Base-by-base conservation (phyloP, 108 stramenopile genomes). In the Stephanodiscus triporus region DNA sequence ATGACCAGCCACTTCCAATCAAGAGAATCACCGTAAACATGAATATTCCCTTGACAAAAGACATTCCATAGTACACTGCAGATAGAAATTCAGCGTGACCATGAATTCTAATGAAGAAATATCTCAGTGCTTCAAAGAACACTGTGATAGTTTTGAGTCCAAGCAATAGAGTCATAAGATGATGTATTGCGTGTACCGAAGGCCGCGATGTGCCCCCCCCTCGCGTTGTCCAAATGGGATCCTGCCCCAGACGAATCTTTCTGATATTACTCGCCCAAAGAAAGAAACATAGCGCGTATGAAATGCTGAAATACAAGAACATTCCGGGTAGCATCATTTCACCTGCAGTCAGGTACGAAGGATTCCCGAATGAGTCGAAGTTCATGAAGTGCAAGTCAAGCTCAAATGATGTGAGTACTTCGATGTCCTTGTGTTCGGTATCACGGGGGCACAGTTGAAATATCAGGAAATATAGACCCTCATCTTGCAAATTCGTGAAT, bases 1-100 rank as follows among this genome's bases (percentile, higher is more conserved):
- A 89, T 40, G 85, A 85, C 94, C 94, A 98, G 0, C 97, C 98
- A 19, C 95, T 92, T n/a, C 98, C 99, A 70, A 99, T 93, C 29
- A 99, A 84, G 0, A 99, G 85, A 45, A 99, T 92, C 45, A 98
- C 97, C 8, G 92, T 88, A 70, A 99, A 98, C 49, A 97, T 81
- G 56, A 91, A 85, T 64, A 90, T 85, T 27, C 89, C 90, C 72
- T 91, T 91, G 22, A 92, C 54, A 60, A 93, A 96, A 9, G 88
- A 77, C 75, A 99, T 87, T 23, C 85, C 60, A 72, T 96, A 97
- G 40, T 88, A 97, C 7, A 98, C 67, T 22, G 87, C 85, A 0
- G 88, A 91, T 92, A 97, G 97, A 30, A 92, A 84, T 53, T 93
- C 93, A 40, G 95, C 91, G 66, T 92, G 88, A 1, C 99, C 99